Evolutionary conservation across 768 basidiomycete species (phyloP).

Genomic region (Tephrocybe sp.): DNA sequence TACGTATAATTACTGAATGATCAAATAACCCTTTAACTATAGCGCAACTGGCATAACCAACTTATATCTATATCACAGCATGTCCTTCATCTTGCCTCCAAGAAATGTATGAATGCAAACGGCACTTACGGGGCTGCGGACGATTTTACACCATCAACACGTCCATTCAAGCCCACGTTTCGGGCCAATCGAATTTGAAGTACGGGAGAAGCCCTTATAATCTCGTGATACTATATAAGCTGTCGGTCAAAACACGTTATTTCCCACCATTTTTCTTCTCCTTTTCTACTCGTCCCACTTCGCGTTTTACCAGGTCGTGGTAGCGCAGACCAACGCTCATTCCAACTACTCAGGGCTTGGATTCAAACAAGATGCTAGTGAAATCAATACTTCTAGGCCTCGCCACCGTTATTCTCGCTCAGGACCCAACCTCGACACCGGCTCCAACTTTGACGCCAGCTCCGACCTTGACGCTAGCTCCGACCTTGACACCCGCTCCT

Average conservation of each 20-base stretch:
- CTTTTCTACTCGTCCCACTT: not conserved
- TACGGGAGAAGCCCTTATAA: conserved; percentile 10
- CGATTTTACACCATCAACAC: not conserved
- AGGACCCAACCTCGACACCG: conserved; percentile 6
- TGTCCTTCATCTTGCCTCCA: too few relatives aligned
- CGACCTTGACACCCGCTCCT: not conserved
- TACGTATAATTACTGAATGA: too few relatives aligned
- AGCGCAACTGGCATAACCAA: too few relatives aligned
- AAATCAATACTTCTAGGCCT: conserved; percentile 4
- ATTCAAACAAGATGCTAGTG: conserved; percentile 2
- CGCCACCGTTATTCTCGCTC: not conserved
- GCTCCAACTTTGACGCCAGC: not conserved
- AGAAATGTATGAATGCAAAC: too few relatives aligned
- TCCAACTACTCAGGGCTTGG: not conserved
- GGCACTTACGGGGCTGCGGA: too few relatives aligned
- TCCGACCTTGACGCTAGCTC: not conserved
- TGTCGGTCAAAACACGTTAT: not conserved
- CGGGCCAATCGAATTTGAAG: conserved; percentile 11
- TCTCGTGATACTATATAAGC: conserved; percentile 13
- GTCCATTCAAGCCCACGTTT: not conserved
- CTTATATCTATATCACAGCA: too few relatives aligned
- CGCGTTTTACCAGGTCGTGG: not conserved
- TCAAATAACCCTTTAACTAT: too few relatives aligned
- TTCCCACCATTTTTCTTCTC: conserved; percentile 11
- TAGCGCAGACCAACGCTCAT: not conserved